Base-by-base conservation (phyloP, 2,329 filamentous ascomycete genomes). In the Colletotrichum sp. region DNA sequence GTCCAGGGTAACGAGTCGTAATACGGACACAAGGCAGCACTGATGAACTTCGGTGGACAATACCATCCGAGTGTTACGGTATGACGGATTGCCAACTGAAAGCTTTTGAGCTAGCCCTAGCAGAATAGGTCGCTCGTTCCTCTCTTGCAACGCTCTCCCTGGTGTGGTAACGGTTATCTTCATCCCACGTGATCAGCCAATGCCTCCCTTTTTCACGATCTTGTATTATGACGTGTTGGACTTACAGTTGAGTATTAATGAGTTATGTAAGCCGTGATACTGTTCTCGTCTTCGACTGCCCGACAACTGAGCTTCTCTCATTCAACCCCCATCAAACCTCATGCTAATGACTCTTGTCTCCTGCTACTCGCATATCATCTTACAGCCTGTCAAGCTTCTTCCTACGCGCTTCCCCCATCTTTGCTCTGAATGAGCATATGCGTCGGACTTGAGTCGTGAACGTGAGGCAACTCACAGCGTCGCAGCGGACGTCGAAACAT, bases 161-260 rank as follows among this genome's bases (percentile, higher is more conserved):
- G 43, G 7, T 48, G 18, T n/a, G 1, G 2, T 48, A 3, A 21
- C 43, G 6, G 43, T 3, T 6, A 21, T 21, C 6, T 8, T 52
- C 43, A 8, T 21, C 4, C 43, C 43, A 52, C 43, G 2, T 52
- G 6, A 52, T 52, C 10, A 21, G 43, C n/a, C n/a, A 21, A 4
- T 52, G 10, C 43, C n/a, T 48, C 2, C 38, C 18, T 13, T 5
- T 3, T 52, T 52, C 10, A 2, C 43, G 8, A 24, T 7, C 43
- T 21, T 52, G 12, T 21, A 52, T 21, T 21, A 13, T 4, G 43
- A 21, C n/a, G 6, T 24, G n/a, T n/a, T 52, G n/a, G 10, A 21
- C 10, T 21, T 4, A 0, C 13, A 8, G 8, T 13, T 2, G 2
- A 21, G 43, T 0, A 24, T 8, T 52, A 12, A 13, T 5, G 38